phyloP scores from a whole-genome alignment of 1,139 yeast species.

The Kodamaea sp. region DNA sequence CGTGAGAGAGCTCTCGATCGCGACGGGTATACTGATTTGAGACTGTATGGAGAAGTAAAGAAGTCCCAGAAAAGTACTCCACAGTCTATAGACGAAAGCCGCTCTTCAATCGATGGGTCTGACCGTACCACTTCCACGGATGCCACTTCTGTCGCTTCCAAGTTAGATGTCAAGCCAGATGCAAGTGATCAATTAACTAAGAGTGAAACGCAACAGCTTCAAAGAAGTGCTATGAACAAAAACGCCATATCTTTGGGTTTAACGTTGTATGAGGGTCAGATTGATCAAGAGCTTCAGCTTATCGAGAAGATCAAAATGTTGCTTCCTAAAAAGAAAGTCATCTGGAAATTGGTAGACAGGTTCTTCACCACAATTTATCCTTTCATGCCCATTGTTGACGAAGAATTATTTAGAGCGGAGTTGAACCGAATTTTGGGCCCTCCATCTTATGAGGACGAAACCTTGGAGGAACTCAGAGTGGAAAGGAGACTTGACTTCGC shows the following conservation, averaged over 20 bases:
- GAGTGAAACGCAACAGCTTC: not conserved
- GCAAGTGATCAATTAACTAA: not conserved
- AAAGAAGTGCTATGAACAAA: conserved; percentile 17
- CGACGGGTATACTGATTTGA: conserved; percentile 31
- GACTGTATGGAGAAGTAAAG: conserved; percentile 23
- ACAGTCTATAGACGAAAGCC: conserved; percentile 1
- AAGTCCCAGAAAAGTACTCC: not conserved
- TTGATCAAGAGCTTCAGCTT: conserved; percentile 28
- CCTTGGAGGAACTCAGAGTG: conserved; percentile 22
- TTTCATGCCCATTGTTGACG: conserved; percentile 53
- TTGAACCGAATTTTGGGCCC: conserved; percentile 24
- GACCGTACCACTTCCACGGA: not conserved
- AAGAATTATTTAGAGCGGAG: conserved; percentile 26
- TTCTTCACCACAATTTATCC: conserved; percentile 51
- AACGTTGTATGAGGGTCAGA: conserved; percentile 32
- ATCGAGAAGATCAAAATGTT: conserved; percentile 27
- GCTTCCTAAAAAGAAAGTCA: conserved; percentile 42
- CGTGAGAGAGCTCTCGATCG: conserved; percentile 27
- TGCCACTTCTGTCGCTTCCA: not conserved
- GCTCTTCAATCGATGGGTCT: too few species aligned
- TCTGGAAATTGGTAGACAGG: conserved; percentile 30
- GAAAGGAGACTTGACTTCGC: conserved; percentile 49
- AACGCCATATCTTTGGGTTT: conserved; percentile 32
- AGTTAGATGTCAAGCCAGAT: not conserved
- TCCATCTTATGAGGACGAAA: conserved; percentile 12